A percentile compares a stretch with the other conserved stretches of the same genome.
Conservation (phyloP, 2,329 filamentous ascomycete species). For the Talaromyces atroroseus region DNA sequence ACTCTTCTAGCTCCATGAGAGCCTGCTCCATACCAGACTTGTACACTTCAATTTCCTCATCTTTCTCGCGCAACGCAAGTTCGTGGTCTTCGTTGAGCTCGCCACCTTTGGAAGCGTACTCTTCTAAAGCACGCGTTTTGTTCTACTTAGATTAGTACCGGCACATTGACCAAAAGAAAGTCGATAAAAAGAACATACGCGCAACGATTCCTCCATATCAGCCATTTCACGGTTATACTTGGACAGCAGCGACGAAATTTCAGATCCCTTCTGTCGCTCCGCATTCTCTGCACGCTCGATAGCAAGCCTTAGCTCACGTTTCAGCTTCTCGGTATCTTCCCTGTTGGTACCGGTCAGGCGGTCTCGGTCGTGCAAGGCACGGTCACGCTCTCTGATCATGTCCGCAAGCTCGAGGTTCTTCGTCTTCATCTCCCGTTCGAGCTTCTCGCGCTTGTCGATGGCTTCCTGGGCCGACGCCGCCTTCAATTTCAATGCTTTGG, state of each 20-base stretch:
- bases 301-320: constrained; percentile 86
- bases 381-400: constrained; percentile 95
- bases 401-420: constrained; percentile 98
- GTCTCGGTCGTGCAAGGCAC: constrained; percentile 89
- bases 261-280: constrained; percentile 88
- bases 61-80: constrained; percentile 80
- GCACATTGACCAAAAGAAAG: neutral
- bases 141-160: constrained; percentile 46
- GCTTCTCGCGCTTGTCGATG: constrained; percentile 87
- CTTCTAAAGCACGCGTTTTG: constrained; percentile 83
- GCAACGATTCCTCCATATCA: constrained; percentile 86
- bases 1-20: constrained; percentile 82
- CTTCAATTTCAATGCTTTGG: constrained; percentile 93
- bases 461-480: constrained; percentile 95
- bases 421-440: constrained; percentile 96
- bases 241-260: constrained; percentile 87
- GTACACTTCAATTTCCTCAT: constrained; percentile 96
- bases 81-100: constrained; percentile 84
- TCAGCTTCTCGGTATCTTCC: constrained; percentile 90
- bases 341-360: constrained; percentile 78
- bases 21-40: constrained; percentile 98
- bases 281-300: constrained; percentile 86
- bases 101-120: constrained; percentile 68
- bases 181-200: constrained; percentile 31
- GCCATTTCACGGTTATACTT: constrained; percentile 98